phyloP scores from a whole-genome alignment of 768 basidiomycete genomes.

The Amanita pallidorosea region DNA sequence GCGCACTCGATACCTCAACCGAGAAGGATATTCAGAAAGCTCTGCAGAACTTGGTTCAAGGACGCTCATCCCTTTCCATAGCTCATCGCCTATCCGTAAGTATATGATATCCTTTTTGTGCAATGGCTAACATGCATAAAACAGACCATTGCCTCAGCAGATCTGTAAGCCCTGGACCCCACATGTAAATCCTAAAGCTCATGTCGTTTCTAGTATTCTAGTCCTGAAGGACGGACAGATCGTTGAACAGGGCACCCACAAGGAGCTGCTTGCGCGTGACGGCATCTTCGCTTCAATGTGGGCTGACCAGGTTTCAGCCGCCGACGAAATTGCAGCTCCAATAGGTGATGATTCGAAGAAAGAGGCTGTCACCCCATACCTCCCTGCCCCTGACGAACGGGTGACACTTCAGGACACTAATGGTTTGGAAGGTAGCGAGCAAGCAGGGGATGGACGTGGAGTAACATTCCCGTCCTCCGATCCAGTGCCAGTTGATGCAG shows the following conservation, averaged over 20 bases:
- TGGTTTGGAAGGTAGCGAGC: not conserved
- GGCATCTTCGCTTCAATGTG: constrained; percentile 82
- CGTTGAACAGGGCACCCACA: constrained; percentile 72
- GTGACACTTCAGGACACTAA: constrained; percentile 2
- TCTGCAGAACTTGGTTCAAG: constrained; percentile 66
- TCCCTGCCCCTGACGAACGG: constrained; percentile 6
- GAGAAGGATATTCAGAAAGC: constrained; percentile 87
- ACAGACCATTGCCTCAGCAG: constrained; percentile 47
- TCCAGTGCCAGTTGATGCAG: constrained; percentile 8
- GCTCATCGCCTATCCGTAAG: constrained; percentile 70
- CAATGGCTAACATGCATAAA: constrained; percentile 9
- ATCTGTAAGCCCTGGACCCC: constrained; percentile 33
- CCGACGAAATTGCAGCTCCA: constrained; percentile 38
- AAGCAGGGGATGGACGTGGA: not conserved
- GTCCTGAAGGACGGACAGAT: constrained; percentile 89
- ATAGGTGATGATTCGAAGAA: constrained; percentile 24
- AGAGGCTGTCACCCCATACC: constrained; percentile 26
- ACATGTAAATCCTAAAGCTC: constrained; percentile 1
- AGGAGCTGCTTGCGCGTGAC: constrained; percentile 60
- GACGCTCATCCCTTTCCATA: constrained; percentile 66
- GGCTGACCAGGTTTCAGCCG: constrained; percentile 70
- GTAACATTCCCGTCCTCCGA: constrained; percentile 25
- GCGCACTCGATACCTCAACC: constrained; percentile 82
- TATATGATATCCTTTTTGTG: constrained; percentile 11
- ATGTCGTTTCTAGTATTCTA: constrained; percentile 48